Base-by-base conservation (phyloP, 1,284 basidiomycete genomes). In the Leccinum fallax region DNA sequence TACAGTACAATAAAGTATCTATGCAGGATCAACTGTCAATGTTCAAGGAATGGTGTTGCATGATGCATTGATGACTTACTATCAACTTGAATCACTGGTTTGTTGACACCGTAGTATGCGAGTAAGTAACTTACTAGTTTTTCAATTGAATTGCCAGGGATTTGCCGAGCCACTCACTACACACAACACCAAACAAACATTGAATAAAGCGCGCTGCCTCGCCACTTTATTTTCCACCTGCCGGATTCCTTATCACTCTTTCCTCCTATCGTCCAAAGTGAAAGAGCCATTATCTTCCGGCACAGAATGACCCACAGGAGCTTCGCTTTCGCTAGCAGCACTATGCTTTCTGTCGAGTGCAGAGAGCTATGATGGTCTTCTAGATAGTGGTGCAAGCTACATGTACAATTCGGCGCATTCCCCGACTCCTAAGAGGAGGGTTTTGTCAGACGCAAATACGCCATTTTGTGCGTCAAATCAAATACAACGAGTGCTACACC, bases 291-390 rank as follows among this genome's bases (percentile, higher is more conserved):
- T 69, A 63, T 67, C 19, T 1, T 64, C 61, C 58, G 72, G 77
- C 74, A 59, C 34, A 77, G 67, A 77, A 40, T 34, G 59, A 75
- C 53, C 30, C 40, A 51, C 26, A 2, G 40, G 56, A 38, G 77
- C 75, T 77, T 78, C 77, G 63, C 77, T 76, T 77, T 77, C 75
- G 75, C 75, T 77, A 77, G 77, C 75, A 78, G 76, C 75, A 65
- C 75, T 78, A 77, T 46, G 77, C 69, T 69, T 61, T 57, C 63
- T 67, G n/a, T 63, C 34, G 0, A 9, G n/a, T 9, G 65, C 67
- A 65, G 58, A 4, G 65, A 63, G 76, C 75, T 13, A 77, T 78
- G 77, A 77, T 74, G 75, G 75, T 69, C 67, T 76, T 78, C 75
- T 77, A 77, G 75, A 77, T 77, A 77, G 75, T 77, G 69, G 76